Evolutionary conservation across 78 protist species (phyloP).

Genomic region (Mantamonas sphyraenae): DNA sequence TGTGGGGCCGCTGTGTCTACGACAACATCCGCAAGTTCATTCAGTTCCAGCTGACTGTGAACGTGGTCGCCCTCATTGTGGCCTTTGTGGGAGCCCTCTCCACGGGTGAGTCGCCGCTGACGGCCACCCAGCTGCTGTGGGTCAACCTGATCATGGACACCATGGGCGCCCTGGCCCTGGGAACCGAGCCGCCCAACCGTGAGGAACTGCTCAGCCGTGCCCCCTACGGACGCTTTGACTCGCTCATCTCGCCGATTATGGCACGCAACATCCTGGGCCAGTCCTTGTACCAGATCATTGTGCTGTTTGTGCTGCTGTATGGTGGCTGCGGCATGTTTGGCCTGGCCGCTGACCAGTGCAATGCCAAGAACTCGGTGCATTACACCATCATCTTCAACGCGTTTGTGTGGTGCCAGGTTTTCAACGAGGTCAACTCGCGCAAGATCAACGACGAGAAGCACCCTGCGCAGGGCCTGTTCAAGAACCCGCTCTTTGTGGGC

Average conservation of each 20-base stretch:
- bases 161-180: slow-evolving; percentile 79
- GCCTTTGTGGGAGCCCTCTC: slow-evolving; percentile 71
- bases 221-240: slow-evolving; percentile 30
- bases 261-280: slow-evolving; percentile 58
- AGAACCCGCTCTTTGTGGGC: no score
- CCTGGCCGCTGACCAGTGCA: background rate
- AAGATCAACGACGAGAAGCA: no score
- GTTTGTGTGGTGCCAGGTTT: slow-evolving; percentile 85
- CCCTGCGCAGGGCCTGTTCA: no score
- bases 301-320: slow-evolving; percentile 34
- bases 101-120: slow-evolving; percentile 55
- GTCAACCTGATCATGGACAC: slow-evolving; percentile 74
- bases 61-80: slow-evolving; percentile 76
- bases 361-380: slow-evolving; percentile 15
- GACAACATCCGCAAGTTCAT: slow-evolving; percentile 84
- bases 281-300: slow-evolving; percentile 5
- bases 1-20: slow-evolving; percentile 94
- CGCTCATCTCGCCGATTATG: slow-evolving; percentile 66
- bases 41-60: slow-evolving; percentile 95
- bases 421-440: slow-evolving; percentile 89
- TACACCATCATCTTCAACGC: slow-evolving; percentile 84
- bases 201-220: slow-evolving; percentile 37
- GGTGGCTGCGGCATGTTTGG: background rate
- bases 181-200: slow-evolving; percentile 64
- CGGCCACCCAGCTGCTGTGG: slow-evolving; percentile 91